Evolutionary conservation across 345 rosid genomes (phyloP).

Genomic region (Corchorus olitorius): DNA sequence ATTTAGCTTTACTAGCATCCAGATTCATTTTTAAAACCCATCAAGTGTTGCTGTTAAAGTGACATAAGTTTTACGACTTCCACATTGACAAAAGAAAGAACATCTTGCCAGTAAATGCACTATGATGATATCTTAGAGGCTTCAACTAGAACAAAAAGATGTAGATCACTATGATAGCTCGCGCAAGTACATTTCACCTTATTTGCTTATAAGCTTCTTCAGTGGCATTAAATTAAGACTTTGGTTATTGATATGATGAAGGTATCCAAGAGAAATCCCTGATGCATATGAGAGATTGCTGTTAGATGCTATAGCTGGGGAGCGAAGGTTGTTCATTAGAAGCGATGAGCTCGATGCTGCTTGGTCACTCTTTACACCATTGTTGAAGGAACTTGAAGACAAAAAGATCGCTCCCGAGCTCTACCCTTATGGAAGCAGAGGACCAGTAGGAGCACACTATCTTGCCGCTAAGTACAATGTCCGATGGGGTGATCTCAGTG

Average conservation of each 20-base stretch:
- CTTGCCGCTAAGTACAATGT: constrained; percentile 90
- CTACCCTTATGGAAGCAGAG: constrained; percentile 89
- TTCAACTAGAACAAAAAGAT: background rate
- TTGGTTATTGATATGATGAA: constrained; percentile 27
- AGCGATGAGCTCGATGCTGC: constrained; percentile 95
- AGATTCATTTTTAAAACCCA: background rate
- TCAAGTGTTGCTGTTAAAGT: background rate
- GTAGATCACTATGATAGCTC: background rate
- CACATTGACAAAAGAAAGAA: background rate
- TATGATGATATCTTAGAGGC: background rate
- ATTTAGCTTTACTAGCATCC: background rate
- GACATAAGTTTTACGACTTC: background rate
- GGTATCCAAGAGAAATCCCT: constrained; percentile 77
- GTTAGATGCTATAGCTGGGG: constrained; percentile 85
- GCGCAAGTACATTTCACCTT: background rate
- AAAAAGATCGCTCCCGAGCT: constrained; percentile 77
- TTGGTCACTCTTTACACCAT: constrained; percentile 78
- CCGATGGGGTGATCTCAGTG: constrained; percentile 85
- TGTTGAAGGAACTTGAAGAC: constrained; percentile 65
- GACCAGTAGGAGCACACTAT: constrained; percentile 88
- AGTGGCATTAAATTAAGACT: background rate
- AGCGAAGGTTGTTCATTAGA: constrained; percentile 76
- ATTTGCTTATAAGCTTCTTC: background rate
- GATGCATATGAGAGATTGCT: constrained; percentile 93
- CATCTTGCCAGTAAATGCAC: background rate